A percentile compares a stretch with the other conserved stretches of the same genome.
phyloP scores from a whole-genome alignment of 257 asterid species.

The Craterostigma plantagineum region DNA sequence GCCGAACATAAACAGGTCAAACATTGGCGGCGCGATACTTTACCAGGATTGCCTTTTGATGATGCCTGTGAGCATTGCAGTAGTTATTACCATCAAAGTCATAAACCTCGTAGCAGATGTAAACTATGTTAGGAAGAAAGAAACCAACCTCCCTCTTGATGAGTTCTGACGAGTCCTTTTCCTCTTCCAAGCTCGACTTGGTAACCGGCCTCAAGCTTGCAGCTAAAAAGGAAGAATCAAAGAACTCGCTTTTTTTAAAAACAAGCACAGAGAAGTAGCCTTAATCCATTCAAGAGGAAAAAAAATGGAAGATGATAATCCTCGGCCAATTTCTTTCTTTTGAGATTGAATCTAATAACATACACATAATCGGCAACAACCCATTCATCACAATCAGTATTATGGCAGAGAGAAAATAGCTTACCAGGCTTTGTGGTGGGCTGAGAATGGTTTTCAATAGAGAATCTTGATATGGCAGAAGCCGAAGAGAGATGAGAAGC shows the following conservation, averaged over 20 bases:
- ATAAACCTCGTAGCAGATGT: no score
- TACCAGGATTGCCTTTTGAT: constrained; percentile 9
- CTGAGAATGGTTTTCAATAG: constrained; percentile 16
- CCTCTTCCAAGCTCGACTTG: constrained; percentile 41
- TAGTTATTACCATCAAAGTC: no score
- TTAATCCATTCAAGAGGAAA: no score
- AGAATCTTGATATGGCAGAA: constrained; percentile 30
- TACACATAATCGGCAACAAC: no score
- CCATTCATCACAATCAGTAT: no score
- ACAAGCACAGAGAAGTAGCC: constrained; percentile 6
- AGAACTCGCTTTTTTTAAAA: constrained; percentile 2
- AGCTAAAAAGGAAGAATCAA: constrained; percentile 12
- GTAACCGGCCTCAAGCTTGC: constrained; percentile 24
- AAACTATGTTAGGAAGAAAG: constrained; percentile 4
- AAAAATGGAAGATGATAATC: constrained; percentile 3
- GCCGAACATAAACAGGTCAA: constrained; percentile 63
- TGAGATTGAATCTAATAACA: no score
- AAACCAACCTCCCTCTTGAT: constrained; percentile 3
- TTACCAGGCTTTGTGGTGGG: constrained; percentile 24
- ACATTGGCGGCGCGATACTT: constrained; percentile 50
- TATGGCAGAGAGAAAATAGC: no score
- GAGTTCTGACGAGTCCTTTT: constrained; percentile 18
- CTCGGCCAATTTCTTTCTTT: background rate
- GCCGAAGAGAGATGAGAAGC: constrained; percentile 47
- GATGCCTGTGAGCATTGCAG: no score